Base-by-base conservation (phyloP, 805 yeast genomes). In the Kodamaea restingae region DNA sequence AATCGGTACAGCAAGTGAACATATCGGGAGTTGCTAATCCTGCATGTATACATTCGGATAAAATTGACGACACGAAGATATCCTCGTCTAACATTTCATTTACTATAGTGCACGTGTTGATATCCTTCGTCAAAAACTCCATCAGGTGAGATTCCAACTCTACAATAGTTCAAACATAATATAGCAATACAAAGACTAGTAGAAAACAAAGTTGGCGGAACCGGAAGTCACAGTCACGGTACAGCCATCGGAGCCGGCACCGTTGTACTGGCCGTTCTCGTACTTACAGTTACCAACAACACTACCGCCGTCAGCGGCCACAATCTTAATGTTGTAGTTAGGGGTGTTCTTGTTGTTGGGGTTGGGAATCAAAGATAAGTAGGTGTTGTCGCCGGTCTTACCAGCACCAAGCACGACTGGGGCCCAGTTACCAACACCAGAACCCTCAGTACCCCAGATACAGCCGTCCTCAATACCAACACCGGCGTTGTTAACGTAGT, bases 331-430 rank as follows among this genome's bases (percentile, higher is more conserved):
- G 51, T 56, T 65, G 58, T 59, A 69, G 61, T 69, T 69, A 39
- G 70, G 65, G 12, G 63, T 47, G 29, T 56, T 56, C 40, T 48
- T 46, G 71, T 81, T 82, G 73, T 82, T 82, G 50, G 88, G 88
- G 66, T 82, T 82, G 60, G 88, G 88, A 65, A 82, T 82, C 64
- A 82, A 67, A 1, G 87, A 80, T 49, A 82, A 69, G 71, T 81
- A 82, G 35, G 84, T 70, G 50, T 70, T 65, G 43, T 83, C 84
- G 44, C 64, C 65, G 34, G 72, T 69, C 62, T 62, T 72, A 53
- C 95, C 95, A 41, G 88, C 84, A 62, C 95, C 95, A 41, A 84
- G 67, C 48, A 78, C 83, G 42, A 82, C 71, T 49, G 88, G 88
- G 38, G 88, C 86, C 86, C 87, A 82, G 76, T 82, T 82, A 64